phyloP scores from a whole-genome alignment of 2,329 filamentous ascomycete genomes.

The Elsinoe arachidis region DNA sequence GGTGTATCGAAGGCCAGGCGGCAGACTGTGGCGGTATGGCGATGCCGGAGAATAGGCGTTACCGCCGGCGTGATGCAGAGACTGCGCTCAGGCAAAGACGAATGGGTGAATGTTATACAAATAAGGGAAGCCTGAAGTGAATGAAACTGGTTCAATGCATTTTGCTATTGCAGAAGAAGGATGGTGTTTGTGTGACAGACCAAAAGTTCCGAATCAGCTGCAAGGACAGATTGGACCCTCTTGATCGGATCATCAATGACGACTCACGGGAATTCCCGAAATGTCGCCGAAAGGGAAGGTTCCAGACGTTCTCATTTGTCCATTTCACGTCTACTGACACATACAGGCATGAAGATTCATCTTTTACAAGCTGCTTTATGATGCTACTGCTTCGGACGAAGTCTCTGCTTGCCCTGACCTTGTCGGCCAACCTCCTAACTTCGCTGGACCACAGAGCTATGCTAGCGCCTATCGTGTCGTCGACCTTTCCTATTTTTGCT shows the following conservation, averaged over 20 bases:
- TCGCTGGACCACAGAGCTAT: not conserved
- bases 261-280: conserved; percentile 5
- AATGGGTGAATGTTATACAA: not conserved
- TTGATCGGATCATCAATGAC: conserved; percentile 8
- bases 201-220: not conserved
- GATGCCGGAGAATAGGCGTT: conserved; percentile 3
- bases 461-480: conserved; percentile 6
- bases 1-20: too few relatives aligned
- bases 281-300: conserved; percentile 10
- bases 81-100: not conserved
- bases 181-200: not conserved
- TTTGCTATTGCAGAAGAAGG: not conserved
- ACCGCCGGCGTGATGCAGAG: not conserved
- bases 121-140: not conserved
- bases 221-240: conserved; percentile 10
- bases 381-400: too few relatives aligned
- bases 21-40: not conserved
- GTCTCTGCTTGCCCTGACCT: not conserved
- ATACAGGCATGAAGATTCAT: not conserved
- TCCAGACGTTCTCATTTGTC: not conserved
- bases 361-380: not conserved
- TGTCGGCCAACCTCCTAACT: not conserved
- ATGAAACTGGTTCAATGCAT: not conserved
- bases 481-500: conserved; percentile 12
- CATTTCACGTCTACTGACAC: not conserved